Percentiles rank a stretch among this genome's conserved stretches.
Evolutionary conservation across 345 rosid genomes (phyloP).

Genomic region (Aquilaria yunnanensis): DNA sequence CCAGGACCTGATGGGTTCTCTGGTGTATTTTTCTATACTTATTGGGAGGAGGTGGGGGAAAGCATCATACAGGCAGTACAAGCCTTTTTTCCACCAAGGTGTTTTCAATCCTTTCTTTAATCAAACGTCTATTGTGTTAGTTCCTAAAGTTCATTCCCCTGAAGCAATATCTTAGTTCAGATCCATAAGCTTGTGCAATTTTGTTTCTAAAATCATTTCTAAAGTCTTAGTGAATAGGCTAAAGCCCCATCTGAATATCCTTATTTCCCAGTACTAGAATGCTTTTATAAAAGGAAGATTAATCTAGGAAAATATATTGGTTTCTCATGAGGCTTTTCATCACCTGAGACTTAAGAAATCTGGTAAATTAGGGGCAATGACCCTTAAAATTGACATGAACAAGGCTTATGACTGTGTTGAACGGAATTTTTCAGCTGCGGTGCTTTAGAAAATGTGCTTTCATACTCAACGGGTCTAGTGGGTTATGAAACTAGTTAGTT

Average conservation of each 20-base stretch:
- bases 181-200: background rate
- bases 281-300: background rate
- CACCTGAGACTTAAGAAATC: background rate
- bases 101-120: background rate
- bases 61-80: no score
- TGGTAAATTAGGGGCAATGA: background rate
- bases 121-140: background rate
- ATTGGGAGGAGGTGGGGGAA: no score
- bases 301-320: background rate
- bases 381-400: background rate
- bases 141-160: background rate
- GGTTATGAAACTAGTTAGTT: no score
- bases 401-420: no score
- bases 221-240: background rate
- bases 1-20: no score
- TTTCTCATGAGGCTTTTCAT: background rate
- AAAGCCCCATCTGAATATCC: background rate
- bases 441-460: no score
- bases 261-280: background rate
- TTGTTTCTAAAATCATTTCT: background rate
- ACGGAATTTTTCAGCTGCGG: no score
- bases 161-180: background rate
- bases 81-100: no score
- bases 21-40: no score
- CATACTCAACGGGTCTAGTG: no score